Conservation (phyloP, 208 protist genomes). For the Leishmania tarentolae region DNA sequence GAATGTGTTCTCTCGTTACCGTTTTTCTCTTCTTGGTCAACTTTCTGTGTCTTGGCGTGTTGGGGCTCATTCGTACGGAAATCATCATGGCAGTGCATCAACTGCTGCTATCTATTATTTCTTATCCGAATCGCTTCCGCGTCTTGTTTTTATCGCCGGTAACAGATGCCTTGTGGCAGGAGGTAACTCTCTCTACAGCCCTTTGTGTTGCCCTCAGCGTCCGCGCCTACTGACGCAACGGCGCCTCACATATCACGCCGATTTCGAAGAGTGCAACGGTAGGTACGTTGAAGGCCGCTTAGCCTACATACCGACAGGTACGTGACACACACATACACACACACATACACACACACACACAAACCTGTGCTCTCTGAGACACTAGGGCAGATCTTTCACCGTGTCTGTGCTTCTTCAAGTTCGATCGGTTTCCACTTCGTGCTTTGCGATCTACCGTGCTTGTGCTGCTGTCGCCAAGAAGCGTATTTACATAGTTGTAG, state of each 20-base stretch:
- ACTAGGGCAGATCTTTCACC: neutral
- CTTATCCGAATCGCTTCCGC: too few species aligned
- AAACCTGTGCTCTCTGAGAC: neutral
- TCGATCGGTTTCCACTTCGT: neutral
- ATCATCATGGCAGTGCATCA: too few species aligned
- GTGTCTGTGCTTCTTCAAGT: neutral
- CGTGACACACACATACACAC: neutral
- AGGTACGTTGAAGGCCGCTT: neutral
- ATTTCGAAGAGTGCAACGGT: neutral
- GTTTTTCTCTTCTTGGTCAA: too few species aligned
- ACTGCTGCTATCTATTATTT: too few species aligned
- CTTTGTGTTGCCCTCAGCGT: neutral
- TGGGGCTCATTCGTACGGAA: too few species aligned
- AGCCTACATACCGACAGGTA: neutral
- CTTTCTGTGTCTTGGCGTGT: too few species aligned
- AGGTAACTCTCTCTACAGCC: neutral
- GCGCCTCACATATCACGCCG: neutral
- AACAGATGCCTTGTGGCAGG: neutral
- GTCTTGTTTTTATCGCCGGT: neutral
- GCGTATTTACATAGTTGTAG: neutral
- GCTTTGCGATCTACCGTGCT: neutral
- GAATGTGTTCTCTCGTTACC: too few species aligned
- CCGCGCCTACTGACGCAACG: neutral
- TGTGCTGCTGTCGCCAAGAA: neutral
- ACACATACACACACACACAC: neutral